Base-by-base conservation (phyloP, 2,329 filamentous ascomycete genomes). In the Neurospora crassa region DNA sequence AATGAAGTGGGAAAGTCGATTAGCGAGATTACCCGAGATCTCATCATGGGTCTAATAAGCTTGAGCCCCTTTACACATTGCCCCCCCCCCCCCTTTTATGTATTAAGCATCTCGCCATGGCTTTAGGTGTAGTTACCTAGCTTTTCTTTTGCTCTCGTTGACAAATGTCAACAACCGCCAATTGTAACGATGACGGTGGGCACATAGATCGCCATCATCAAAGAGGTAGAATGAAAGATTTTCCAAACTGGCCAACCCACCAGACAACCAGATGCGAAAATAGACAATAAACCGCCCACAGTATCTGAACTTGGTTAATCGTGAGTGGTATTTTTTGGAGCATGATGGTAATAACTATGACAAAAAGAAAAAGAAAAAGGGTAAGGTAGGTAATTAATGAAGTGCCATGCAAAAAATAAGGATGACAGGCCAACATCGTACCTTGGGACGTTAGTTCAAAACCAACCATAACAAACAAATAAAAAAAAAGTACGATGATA, bases 401-500 rank as follows among this genome's bases (percentile, higher is more conserved):
- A n/a, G 53, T 37, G 53, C 53, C 53, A 63, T 63, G 29, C 53
- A 72, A 70, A 71, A 71, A 68, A 72, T 34, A 72, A 29, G 16
- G 18, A 18, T 63, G 29, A 37, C 16, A 63, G 24, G 53, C 53
- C 53, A 63, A 63, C 53, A 63, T 8, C 8, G 29, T 37, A 63
- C 53, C 24, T 11, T 63, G 18, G 53, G 53, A 37, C 29, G 53
- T 63, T 37, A 63, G 53, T 63, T 34, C 53, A 63, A 74, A 71
- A 42, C 74, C 69, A 73, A 72, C 71, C 67, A 47, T 74, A 76
- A 69, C 73, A 73, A 72, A 67, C 34, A 70, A 71, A 70, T 18
- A 37, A 42, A 41, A 16, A 42, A 53, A 16, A 43, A 67, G 34
- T 70, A 41, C 14, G 29, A 42, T 68, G n/a, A 68, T 75, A 74